Base-by-base conservation (phyloP, 192 early-diverging fungal genomes). In the Linnemannia elongata region DNA sequence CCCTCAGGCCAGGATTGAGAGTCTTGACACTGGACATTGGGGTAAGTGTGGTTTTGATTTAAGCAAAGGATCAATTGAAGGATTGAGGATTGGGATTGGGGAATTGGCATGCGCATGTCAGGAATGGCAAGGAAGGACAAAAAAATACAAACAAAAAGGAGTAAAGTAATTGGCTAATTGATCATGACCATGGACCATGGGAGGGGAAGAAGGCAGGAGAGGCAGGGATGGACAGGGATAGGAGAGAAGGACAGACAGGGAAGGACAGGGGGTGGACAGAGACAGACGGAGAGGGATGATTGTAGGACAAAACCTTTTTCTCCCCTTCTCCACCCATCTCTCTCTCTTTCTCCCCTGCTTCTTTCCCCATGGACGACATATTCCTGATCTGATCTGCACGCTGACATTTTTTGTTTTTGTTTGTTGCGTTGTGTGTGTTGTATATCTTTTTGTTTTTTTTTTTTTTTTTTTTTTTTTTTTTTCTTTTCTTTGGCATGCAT, bases 1-100 rank as follows among this genome's bases (percentile, higher is more conserved):
- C 80, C 97, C 98, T 2, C 83, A 95, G 30, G 84, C 93, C 6
- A 78, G 91, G 74, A 76, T 98, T 35, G 85, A 84, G 18, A 88
- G 89, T 72, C 80, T 99, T 30, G 93, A 98, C 69, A 93, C 97
- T 27, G 97, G 97, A 0, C 98, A 99, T 83, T 99, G 98, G 98
- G 94, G 93, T 94, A 89, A 83, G 82, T 89, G 22, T 38, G 33
- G 24, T 35, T 44, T 81, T 81, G 33, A 42, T 49, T 52, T n/a
- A 6, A 38, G 4, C 38, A 38, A 42, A 27, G 24, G 47, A 20
- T 18, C 47, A 20, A 49, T 49, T 49, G 18, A 20, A 45, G 44
- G 44, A 45, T 12, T 45, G 24, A 24, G 55, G 55, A 57, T 57
- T 57, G 55, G 24, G 44, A 13, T 45, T 2, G 44, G 7, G 18